Evolutionary conservation across 495 filamentous ascomycete genomes (phyloP), one percentile per base, ranked within the genome.

Genomic region (Hypoxylon trugodes): DNA sequence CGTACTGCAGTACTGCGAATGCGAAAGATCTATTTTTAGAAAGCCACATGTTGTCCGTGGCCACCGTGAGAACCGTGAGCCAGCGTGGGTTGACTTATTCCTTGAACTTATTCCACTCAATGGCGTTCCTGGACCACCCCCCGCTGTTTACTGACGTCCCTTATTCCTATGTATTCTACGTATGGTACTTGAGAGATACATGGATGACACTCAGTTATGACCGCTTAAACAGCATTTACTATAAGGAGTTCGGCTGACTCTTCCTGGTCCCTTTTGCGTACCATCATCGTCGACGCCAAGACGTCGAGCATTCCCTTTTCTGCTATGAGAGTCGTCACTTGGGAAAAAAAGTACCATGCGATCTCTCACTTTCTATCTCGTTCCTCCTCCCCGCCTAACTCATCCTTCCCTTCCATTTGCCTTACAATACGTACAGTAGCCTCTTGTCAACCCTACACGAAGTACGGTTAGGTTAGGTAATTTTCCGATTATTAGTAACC

Each of bases 251-350:
- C 37, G 45, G 37, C 59, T 63, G 38, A 36, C 36, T 49, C 21
- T 50, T 8, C 41, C 18, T 45, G n/a, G 59, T 64, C 40, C 40
- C 54, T 59, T 40, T 51, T 21, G 50, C 48, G 59, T 62, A 68
- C 58, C 59, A 45, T 68, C 52, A 45, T 54, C 52, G 21, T 59
- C 61, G 59, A 48, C 56, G 70, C 67, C 70, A 70, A 70, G 70
- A 47, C 59, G 70, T 70, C 56, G 64, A 72, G 63, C 64, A 65
- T 67, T 68, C 61, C 70, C 70, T 66, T 66, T 70, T 72, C 68
- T 57, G 67, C 48, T 43, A 70, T 21, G 55, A 68, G 24, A 55
- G 60, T 66, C 64, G 65, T 72, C 63, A 65, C 59, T 68, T 67
- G 60, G 64, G 63, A 43, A 41, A 57, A 59, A 60, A 60, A 19